Conservation (phyloP, 768 basidiomycete genomes). For the Podaxis sp. region DNA sequence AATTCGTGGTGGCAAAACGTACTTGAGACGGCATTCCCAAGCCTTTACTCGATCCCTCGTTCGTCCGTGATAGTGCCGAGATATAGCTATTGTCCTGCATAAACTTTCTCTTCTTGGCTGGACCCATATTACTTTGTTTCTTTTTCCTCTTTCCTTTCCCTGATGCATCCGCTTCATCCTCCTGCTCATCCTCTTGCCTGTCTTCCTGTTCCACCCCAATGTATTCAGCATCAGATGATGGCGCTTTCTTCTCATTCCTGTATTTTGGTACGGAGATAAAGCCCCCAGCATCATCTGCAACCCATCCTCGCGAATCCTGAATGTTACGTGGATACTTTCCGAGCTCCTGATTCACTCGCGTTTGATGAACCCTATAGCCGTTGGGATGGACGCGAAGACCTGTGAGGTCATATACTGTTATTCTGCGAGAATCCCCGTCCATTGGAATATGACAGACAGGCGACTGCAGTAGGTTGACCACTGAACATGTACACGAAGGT, state of each 20-base stretch:
- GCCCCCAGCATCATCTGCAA: constrained; percentile 67
- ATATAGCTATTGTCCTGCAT: constrained; percentile 17
- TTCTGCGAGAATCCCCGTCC: constrained; percentile 32
- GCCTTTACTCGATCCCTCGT: background rate
- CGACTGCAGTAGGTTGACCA: too few relatives aligned
- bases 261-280: constrained; percentile 32
- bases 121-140: constrained; percentile 18
- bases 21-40: constrained; percentile 7
- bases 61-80: background rate
- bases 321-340: constrained; percentile 33
- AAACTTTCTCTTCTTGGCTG: constrained; percentile 14
- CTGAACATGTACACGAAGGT: background rate
- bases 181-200: constrained; percentile 18
- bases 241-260: constrained; percentile 16
- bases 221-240: constrained; percentile 7
- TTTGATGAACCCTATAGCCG: constrained; percentile 57
- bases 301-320: constrained; percentile 55
- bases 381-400: constrained; percentile 65
- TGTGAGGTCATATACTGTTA: constrained; percentile 65
- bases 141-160: constrained; percentile 18
- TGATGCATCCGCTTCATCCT: constrained; percentile 20
- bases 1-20: constrained; percentile 9
- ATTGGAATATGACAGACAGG: background rate
- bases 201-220: constrained; percentile 16
- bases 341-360: constrained; percentile 31